Evolutionary conservation across 805 yeast genomes (phyloP).

Genomic region (Starmera caribaea): DNA sequence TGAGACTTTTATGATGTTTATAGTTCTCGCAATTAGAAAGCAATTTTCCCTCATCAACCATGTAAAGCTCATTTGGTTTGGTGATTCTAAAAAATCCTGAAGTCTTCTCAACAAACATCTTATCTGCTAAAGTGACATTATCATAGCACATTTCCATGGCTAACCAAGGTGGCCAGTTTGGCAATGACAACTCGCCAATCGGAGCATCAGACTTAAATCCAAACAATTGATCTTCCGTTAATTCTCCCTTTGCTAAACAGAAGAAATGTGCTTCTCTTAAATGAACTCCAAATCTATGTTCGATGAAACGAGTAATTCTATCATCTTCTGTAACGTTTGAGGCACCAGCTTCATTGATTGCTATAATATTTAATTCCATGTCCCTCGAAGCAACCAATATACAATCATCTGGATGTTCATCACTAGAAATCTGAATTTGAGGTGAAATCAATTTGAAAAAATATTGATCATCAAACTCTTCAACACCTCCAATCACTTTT

Average conservation of each 20-base stretch:
- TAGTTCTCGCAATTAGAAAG: conserved; percentile 4
- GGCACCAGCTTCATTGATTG: conserved; percentile 32
- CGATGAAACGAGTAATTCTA: conserved; percentile 33
- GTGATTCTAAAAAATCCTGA: conserved; percentile 40
- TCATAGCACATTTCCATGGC: conserved; percentile 56
- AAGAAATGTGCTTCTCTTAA: conserved; percentile 48
- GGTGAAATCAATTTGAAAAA: conserved; percentile 49
- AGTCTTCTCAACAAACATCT: conserved; percentile 40
- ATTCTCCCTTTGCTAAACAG: conserved; percentile 33
- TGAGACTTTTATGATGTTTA: conserved; percentile 20
- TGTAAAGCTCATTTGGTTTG: conserved; percentile 43
- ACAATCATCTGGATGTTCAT: conserved; percentile 35
- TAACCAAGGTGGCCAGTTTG: conserved; percentile 57
- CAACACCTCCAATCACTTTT: conserved; percentile 27
- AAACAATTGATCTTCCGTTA: conserved; percentile 21
- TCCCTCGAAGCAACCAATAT: conserved; percentile 47
- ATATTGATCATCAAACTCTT: conserved; percentile 39
- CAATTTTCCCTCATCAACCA: conserved; percentile 12
- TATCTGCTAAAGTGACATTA: conserved; percentile 29
- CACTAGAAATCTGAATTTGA: conserved; percentile 47
- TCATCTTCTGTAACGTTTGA: conserved; percentile 24
- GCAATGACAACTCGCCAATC: conserved; percentile 15
- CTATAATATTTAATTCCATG: conserved; percentile 43
- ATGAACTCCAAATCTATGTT: conserved; percentile 46
- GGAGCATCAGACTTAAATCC: conserved; percentile 20